A percentile compares a stretch with the other conserved stretches of the same genome.
phyloP scores from a whole-genome alignment of 768 basidiomycete species.

The Strobilomyces echinocephalus region DNA sequence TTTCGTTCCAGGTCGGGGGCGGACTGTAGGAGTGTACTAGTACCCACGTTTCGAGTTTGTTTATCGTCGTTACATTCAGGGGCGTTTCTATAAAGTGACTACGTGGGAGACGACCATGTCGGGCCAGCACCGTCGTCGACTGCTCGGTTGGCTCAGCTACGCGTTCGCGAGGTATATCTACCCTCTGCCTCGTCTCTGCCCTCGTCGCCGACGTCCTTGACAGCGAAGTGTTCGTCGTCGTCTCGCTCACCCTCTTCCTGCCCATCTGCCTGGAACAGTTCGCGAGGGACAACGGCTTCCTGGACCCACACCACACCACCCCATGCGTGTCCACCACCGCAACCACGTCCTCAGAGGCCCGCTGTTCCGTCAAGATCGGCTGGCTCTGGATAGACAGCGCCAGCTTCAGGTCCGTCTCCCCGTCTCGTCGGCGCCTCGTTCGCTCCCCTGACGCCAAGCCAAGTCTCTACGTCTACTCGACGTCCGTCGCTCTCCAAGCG shows the following conservation, averaged over 20 bases:
- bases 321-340: constrained; percentile 42
- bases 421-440: not conserved
- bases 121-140: constrained; percentile 27
- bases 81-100: not conserved
- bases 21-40: not conserved
- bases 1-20: constrained; percentile 24
- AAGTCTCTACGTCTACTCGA: constrained; percentile 85
- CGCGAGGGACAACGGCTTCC: constrained; percentile 80
- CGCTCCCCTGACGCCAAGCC: not conserved
- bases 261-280: constrained; percentile 86
- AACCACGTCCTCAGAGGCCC: constrained; percentile 13
- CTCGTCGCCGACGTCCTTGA: not conserved
- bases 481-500: constrained; percentile 85
- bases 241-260: constrained; percentile 75
- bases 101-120: constrained; percentile 4
- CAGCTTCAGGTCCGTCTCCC: constrained; percentile 75
- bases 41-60: no score
- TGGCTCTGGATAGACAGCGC: constrained; percentile 89
- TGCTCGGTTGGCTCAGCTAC: constrained; percentile 79
- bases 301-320: constrained; percentile 61
- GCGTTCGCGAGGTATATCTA: constrained; percentile 69
- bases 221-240: constrained; percentile 79
- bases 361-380: constrained; percentile 78
- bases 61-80: no score
- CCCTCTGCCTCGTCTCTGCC: not conserved